These are phyloP conservation scores for Hanseniaspora hatyaiensis DNA, from an alignment of 805 yeast species.

Conservation along the genomic window DNA sequence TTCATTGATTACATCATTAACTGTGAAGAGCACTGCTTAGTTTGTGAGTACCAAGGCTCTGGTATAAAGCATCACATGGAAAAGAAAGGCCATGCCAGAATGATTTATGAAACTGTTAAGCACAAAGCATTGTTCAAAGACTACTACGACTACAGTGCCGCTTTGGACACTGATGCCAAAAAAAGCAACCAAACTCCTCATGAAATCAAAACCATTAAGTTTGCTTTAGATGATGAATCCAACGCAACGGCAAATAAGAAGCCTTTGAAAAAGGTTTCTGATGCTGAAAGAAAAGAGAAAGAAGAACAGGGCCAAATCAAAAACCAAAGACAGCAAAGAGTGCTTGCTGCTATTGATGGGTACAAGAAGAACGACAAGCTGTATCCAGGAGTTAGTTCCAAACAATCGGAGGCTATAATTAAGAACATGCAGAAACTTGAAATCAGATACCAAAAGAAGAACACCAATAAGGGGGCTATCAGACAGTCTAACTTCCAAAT, in stretches of 20 bases:
- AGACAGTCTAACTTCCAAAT: conserved; percentile 71
- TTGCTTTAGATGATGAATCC: conserved; percentile 24
- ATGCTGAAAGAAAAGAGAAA: conserved; percentile 23
- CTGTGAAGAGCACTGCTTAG: conserved; percentile 70
- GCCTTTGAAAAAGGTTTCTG: conserved; percentile 28
- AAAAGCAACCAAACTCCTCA: conserved; percentile 23
- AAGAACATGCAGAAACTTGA: conserved; percentile 40
- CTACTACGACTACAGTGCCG: conserved; percentile 71
- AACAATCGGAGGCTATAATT: conserved; percentile 35
- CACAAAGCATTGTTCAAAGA: conserved; percentile 66
- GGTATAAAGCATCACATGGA: conserved; percentile 83
- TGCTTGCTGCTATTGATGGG: conserved; percentile 44
- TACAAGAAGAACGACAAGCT: conserved; percentile 55
- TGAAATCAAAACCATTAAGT: conserved; percentile 27
- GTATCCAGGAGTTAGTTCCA: conserved; percentile 29
- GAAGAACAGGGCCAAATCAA: conserved; percentile 16
- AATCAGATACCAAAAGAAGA: conserved; percentile 34
- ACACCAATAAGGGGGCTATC: conserved; percentile 37
- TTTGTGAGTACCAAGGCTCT: conserved; percentile 82
- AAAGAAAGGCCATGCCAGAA: conserved; percentile 72
- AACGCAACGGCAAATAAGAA: too few species aligned
- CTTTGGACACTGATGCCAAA: conserved; percentile 38
- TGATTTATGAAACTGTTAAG: conserved; percentile 75
- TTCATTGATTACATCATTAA: conserved; percentile 74
- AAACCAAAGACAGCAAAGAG: conserved; percentile 43